Evolutionary conservation across 768 basidiomycete genomes (phyloP), one percentile per base, ranked within the genome.

Genomic region (Galerina sulciceps): DNA sequence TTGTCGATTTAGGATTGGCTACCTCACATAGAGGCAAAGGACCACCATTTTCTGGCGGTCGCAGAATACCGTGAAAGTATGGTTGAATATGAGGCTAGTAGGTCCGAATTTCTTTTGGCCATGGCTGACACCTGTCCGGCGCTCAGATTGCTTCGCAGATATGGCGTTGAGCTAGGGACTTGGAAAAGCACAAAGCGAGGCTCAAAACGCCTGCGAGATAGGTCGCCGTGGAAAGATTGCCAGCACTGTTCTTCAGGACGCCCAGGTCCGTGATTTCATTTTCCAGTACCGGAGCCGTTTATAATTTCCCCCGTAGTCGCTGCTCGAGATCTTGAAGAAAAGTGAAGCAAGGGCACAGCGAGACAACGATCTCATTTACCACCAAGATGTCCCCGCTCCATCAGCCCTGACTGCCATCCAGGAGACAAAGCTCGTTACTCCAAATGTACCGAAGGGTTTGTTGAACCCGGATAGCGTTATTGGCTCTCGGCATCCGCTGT

Each of bases 331-430:
- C 8, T 76, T 97, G 22, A 83, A 89, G 63, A 85, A 83, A 51
- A 83, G 86, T 55, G 72, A 91, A 35, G 73, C 78, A 4, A 84
- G 93, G 13, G 92, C 96, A 0, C 85, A 89, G 61, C 85, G 93
- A 34, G 96, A 99, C 72, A 99, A 99, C 70, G 91, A 96, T 72
- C 77, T 97, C 6, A 97, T 99, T 38, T 99, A 98, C 75, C 94
- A 97, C 64, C 83, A 93, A 50, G 89, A 93, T 55, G 80, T 96
- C 1, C 94, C 96, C 1, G 77, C 94, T 0, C 65, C 83, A 4
- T 85, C 89, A 2, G 81, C 88, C 14, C 82, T 97, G 6, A 75
- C 87, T 0, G 69, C 81, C 0, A 86, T 98, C 49, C 76, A 79
- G 31, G 85, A 85, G 37, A 85, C 86, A 2, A 74, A 83, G 10